Evolutionary conservation across 106 monocot genomes (phyloP), one percentile per base, ranked within the genome.

Genomic region (Narthecium ossifragum): DNA sequence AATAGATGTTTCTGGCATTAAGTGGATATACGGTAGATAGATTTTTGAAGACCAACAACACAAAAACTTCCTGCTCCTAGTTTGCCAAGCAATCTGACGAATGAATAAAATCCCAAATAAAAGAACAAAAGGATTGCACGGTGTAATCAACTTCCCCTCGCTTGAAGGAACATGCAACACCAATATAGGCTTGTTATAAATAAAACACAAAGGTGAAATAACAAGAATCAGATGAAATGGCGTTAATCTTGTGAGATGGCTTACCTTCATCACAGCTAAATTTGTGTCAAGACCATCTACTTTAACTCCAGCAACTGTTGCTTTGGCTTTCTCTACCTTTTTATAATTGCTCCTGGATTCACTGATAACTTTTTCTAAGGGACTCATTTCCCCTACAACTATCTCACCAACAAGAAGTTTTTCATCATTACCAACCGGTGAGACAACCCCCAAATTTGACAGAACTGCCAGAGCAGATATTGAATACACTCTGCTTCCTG

Each of bases 191-290:
- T n/a, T n/a, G n/a, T n/a, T n/a, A n/a, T n/a, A n/a, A n/a, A n/a
- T n/a, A n/a, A n/a, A n/a, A n/a, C n/a, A n/a, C n/a, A n/a, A n/a
- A n/a, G n/a, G 48, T 13, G 13, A 2, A 10, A 45, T 14, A 4
- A 17, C 45, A 45, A 45, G 18, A 10, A 45, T 14, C 45, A 45
- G 45, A 45, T 30, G 22, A 12, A 20, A 62, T 30, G 13, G n/a
- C n/a, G n/a, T n/a, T 18, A n/a, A 11, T 6, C 2, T 26, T 8
- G 48, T 21, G 11, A 32, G 4, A 13, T 18, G 12, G 34, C 26
- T 34, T 84, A 96, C 96, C 96, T 87, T 80, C 96, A 98, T 87
- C 37, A 98, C 81, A 36, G 90, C 90, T 58, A 98, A 63, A 75
- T 98, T 90, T n/a, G 80, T 90, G 57, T 87, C 87, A 31, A 86